Evolutionary conservation across 2,329 filamentous ascomycete genomes (phyloP).

Genomic region (Aspergillus nomiae): DNA sequence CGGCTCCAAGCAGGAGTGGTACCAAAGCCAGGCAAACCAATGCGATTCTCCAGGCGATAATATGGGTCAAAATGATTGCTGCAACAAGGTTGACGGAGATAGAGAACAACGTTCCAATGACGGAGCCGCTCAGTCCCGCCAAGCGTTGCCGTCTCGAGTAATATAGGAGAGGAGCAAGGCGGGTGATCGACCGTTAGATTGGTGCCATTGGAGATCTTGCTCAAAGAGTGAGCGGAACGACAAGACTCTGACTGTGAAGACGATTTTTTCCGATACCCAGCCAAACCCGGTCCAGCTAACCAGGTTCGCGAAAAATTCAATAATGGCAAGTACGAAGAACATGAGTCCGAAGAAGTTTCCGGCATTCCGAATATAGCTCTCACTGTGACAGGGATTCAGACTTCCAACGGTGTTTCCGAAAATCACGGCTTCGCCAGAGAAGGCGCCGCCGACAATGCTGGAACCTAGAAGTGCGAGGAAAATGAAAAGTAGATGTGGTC

Average conservation of each 20-base stretch:
- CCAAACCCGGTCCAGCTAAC: conserved; percentile 62
- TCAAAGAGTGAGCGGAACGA: conserved; percentile 67
- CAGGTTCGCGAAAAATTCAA: conserved; percentile 64
- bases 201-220: conserved; percentile 72
- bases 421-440: conserved; percentile 59
- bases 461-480: conserved; percentile 54
- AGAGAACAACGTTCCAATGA: conserved; percentile 69
- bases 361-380: conserved; percentile 49
- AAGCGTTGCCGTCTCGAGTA: conserved; percentile 69
- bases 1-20: conserved; percentile 68
- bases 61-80: conserved; percentile 68
- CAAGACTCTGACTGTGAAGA: conserved; percentile 64
- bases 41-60: conserved; percentile 75
- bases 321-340: conserved; percentile 62
- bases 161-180: conserved; percentile 66
- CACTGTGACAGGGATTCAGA: conserved; percentile 56
- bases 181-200: conserved; percentile 64
- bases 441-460: conserved; percentile 58
- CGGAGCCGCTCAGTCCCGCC: conserved; percentile 69
- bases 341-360: conserved; percentile 60
- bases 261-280: conserved; percentile 63
- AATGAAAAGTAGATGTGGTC: conserved; percentile 48
- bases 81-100: conserved; percentile 68
- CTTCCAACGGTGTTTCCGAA: conserved; percentile 63
- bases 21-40: conserved; percentile 70